Evolutionary conservation across 495 filamentous ascomycete species (phyloP).

Genomic region (Talaromyces ruber): DNA sequence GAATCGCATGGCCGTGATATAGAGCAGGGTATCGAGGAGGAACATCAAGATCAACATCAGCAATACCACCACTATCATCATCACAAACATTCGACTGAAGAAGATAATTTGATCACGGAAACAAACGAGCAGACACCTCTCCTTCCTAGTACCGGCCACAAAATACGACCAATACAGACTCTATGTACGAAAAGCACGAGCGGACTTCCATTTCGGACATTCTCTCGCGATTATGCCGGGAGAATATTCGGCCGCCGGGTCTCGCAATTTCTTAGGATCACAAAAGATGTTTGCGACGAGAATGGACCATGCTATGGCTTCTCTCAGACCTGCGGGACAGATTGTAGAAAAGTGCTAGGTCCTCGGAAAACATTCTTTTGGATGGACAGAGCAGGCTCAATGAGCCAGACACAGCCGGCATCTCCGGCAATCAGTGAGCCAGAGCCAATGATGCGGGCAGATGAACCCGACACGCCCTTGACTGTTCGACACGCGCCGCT

Average conservation of each 20-base stretch:
- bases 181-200: not conserved
- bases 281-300: conserved; percentile 62
- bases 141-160: conserved; percentile 9
- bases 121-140: conserved; percentile 41
- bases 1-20: conserved; percentile 36
- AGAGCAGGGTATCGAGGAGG: conserved; percentile 21
- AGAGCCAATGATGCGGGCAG: not conserved
- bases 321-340: conserved; percentile 74
- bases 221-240: not conserved
- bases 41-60: conserved; percentile 12
- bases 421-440: not conserved
- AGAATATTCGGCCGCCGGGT: conserved; percentile 12
- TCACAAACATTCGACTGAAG: conserved; percentile 11
- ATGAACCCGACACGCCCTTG: conserved; percentile 7
- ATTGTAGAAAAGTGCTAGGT: conserved; percentile 43
- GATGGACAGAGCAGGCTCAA: not conserved
- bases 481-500: conserved; percentile 7
- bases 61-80: conserved; percentile 9
- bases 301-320: conserved; percentile 75
- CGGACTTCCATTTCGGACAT: not conserved
- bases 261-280: conserved; percentile 39
- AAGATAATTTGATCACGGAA: conserved; percentile 11
- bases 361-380: not conserved
- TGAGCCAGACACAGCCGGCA: not conserved
- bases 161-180: conserved; percentile 8